Evolutionary conservation across 2,329 filamentous ascomycete species (phyloP), one percentile per base, ranked within the genome.

Genomic region (Exophiala viscosa): DNA sequence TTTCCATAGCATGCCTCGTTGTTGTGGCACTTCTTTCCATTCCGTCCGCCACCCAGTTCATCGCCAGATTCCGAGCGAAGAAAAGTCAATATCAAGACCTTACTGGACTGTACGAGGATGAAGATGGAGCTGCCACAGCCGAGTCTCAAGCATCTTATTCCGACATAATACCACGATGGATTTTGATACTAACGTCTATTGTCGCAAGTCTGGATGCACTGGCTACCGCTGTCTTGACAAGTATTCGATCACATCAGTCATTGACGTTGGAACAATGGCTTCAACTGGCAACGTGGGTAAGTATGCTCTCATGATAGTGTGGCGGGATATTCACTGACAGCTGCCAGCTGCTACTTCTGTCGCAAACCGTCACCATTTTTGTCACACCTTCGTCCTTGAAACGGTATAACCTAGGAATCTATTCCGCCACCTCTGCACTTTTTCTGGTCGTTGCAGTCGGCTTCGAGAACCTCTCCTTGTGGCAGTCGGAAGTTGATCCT

Each of bases 121-220:
- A 77, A 56, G 87, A 91, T 69, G 87, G 87, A 44, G 75, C 78
- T 58, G 85, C 84, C 31, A 86, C 83, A 0, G 76, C 80, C 36
- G 82, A 86, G 64, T 82, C 83, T 1, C 66, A 83, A 47, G 76
- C 76, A 17, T 75, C 75, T 35, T 90, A 85, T 64, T 86, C 85
- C 23, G 78, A 81, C 58, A 80, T 73, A 52, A 62, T 76, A 52
- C 77, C 83, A 48, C 86, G 85, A 64, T 56, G 72, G 3, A 65
- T 75, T 17, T 73, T 87, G 40, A 64, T 82, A 3, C 32, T 82
- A 3, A 75, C 81, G n/a, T 78, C 82, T 0, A 50, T 74, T 10
- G 54, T 74, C 34, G 85, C 84, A 1, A 68, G 82, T 11, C 73
- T 71, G 6, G 66, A 79, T 10, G 85, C 84, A 1, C 67, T 86